Percentiles rank a stretch among this genome's conserved stretches.
Evolutionary conservation across 495 filamentous ascomycete genomes (phyloP).

Genomic region (Tirmania nivea): DNA sequence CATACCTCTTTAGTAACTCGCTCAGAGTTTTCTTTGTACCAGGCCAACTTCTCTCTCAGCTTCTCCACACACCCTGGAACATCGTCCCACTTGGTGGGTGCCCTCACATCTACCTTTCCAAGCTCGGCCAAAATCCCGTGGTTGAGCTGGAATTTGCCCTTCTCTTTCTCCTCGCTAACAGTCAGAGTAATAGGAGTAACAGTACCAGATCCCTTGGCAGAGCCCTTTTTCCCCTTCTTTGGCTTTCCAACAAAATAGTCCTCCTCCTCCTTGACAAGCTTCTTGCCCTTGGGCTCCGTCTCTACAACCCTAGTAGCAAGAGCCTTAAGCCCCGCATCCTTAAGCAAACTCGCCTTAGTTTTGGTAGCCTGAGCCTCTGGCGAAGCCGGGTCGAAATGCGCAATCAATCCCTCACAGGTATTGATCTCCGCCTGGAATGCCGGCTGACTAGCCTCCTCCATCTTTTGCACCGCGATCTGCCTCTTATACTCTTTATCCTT

Average conservation of each 20-base stretch:
- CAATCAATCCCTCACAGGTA: constrained; percentile 61
- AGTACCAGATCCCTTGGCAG: constrained; percentile 33
- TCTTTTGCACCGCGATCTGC: constrained; percentile 58
- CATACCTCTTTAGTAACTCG: constrained; percentile 77
- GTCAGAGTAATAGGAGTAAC: constrained; percentile 20
- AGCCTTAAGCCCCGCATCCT: constrained; percentile 45
- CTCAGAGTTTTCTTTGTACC: constrained; percentile 82
- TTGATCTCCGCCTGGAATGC: constrained; percentile 84
- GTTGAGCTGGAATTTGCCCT: constrained; percentile 65
- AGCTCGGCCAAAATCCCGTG: constrained; percentile 82
- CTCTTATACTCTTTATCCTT: constrained; percentile 51
- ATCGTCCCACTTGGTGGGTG: constrained; percentile 65
- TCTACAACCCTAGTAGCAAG: constrained; percentile 64
- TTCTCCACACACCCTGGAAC: constrained; percentile 62
- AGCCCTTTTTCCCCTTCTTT: constrained; percentile 74
- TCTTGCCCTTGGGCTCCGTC: constrained; percentile 52
- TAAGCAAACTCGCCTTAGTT: constrained; percentile 27
- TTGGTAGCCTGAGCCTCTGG: constrained; percentile 39
- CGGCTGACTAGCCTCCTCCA: constrained; percentile 70
- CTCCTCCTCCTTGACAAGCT: constrained; percentile 65
- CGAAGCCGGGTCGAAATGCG: constrained; percentile 70
- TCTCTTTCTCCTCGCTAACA: constrained; percentile 23
- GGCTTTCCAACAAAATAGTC: constrained; percentile 72
- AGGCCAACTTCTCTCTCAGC: constrained; percentile 71
- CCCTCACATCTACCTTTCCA: constrained; percentile 55